These are phyloP conservation scores for Candida tibetensis DNA, from an alignment of 805 yeast genomes.

Conservation along the genomic window DNA sequence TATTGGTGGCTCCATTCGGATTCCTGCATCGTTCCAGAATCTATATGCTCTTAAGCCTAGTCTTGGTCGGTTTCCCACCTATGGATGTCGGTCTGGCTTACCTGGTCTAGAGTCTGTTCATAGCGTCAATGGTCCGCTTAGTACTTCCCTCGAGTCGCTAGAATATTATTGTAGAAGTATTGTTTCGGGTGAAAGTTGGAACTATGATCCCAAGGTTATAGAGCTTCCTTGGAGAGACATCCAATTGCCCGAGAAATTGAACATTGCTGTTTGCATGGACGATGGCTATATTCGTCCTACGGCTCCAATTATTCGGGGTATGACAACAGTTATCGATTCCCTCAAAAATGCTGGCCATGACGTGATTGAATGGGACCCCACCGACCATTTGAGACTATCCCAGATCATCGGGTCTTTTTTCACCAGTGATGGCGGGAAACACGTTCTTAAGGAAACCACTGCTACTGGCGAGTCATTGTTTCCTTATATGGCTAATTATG, in stretches of 20 bases:
- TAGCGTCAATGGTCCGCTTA: conserved; percentile 49
- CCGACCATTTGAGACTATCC: conserved; percentile 32
- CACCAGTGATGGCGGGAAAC: conserved; percentile 45
- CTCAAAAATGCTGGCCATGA: conserved; percentile 47
- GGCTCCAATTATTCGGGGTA: conserved; percentile 52
- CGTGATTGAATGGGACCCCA: conserved; percentile 48
- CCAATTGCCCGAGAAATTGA: conserved; percentile 34
- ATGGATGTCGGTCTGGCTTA: conserved; percentile 28
- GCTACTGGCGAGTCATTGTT: conserved; percentile 46
- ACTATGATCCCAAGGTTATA: conserved; percentile 46
- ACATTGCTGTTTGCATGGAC: conserved; percentile 41
- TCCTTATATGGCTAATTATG: conserved; percentile 41
- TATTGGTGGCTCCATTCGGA: conserved; percentile 51
- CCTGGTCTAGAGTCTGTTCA: conserved; percentile 38
- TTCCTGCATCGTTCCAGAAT: conserved; percentile 45
- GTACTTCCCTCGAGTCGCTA: conserved; percentile 36
- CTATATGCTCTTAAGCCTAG: conserved; percentile 45
- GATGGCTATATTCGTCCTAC: conserved; percentile 50
- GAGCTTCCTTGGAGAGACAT: conserved; percentile 50
- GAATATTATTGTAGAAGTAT: conserved; percentile 38
- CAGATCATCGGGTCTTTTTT: conserved; percentile 35
- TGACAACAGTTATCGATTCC: conserved; percentile 31
- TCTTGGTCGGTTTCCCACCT: conserved; percentile 43
- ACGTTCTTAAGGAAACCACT: conserved; percentile 29
- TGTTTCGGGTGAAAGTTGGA: conserved; percentile 43